phyloP scores from a whole-genome alignment of 768 basidiomycete genomes.

The Calocybe gangraenosa region DNA sequence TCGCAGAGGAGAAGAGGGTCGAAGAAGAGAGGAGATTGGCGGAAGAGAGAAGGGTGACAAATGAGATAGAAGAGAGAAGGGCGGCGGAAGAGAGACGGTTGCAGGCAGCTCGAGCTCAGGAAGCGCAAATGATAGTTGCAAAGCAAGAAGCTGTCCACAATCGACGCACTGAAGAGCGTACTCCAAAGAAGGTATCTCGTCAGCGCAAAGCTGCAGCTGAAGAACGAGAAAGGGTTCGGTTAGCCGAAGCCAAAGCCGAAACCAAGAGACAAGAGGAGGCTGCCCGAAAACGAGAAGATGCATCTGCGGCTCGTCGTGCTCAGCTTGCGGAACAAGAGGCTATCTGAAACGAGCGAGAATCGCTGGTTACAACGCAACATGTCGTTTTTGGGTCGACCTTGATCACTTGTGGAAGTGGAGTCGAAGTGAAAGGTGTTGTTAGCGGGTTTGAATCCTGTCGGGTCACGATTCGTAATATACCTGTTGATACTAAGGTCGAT shows the following conservation, averaged over 20 bases:
- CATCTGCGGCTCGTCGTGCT: slow-evolving; percentile 6
- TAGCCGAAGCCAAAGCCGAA: neutral
- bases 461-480: slow-evolving; percentile 42
- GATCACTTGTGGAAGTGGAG: slow-evolving; percentile 46
- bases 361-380: slow-evolving; percentile 35
- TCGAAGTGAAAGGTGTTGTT: slow-evolving; percentile 38
- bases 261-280: slow-evolving; percentile 6
- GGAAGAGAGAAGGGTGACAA: neutral
- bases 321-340: slow-evolving; percentile 9
- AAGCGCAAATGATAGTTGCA: slow-evolving; percentile 1
- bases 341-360: slow-evolving; percentile 28
- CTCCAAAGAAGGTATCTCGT: no score
- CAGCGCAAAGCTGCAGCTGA: neutral
- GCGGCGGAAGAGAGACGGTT: slow-evolving; percentile 19
- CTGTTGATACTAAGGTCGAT: slow-evolving; percentile 29
- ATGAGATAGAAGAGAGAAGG: slow-evolving; percentile 4
- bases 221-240: neutral
- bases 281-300: slow-evolving; percentile 6
- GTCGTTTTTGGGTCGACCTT: slow-evolving; percentile 44
- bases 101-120: slow-evolving; percentile 3
- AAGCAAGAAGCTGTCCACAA: slow-evolving; percentile 1
- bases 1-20: neutral
- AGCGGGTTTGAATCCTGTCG: slow-evolving; percentile 53
- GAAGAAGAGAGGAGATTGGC: neutral
- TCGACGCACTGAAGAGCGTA: no score